Evolutionary conservation across 1,284 basidiomycete genomes (phyloP).

Genomic region (Microbotryomycetes sp.): DNA sequence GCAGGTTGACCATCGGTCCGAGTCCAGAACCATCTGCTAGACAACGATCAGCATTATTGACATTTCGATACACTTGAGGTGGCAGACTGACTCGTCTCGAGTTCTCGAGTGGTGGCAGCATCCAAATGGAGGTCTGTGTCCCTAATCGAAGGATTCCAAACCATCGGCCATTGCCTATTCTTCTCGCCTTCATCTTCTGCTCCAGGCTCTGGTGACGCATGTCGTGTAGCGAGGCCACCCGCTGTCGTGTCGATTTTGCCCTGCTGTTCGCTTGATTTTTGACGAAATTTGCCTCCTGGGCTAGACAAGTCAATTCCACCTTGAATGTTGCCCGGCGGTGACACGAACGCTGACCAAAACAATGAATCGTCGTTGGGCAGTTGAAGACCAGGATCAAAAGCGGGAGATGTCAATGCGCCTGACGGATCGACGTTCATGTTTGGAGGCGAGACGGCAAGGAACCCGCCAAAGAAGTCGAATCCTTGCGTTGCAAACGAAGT

Average conservation of each 20-base stretch:
- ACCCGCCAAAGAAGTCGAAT: not conserved
- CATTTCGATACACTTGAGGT: not conserved
- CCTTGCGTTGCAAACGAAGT: not conserved
- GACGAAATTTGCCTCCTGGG: not conserved
- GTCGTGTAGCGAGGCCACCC: constrained; percentile 4
- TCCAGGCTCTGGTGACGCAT: not conserved
- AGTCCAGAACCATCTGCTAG: not conserved
- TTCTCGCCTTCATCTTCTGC: not conserved
- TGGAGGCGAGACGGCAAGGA: not conserved
- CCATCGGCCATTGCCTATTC: not conserved
- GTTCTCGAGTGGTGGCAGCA: not conserved
- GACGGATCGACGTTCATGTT: too few species aligned
- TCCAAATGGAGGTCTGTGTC: not conserved
- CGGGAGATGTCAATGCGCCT: not conserved
- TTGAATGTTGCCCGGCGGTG: not conserved
- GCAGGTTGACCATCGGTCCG: not conserved
- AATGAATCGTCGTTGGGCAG: constrained; percentile 8
- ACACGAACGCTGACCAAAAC: constrained; percentile 4
- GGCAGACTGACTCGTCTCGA: not conserved
- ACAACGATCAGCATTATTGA: not conserved
- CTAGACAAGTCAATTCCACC: not conserved
- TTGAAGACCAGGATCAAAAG: not conserved
- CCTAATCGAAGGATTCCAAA: constrained; percentile 1
- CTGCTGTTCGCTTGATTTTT: not conserved
- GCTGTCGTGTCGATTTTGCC: not conserved